phyloP scores from a whole-genome alignment of 2,329 filamentous ascomycete species.

The Trichoderma harzianum region DNA sequence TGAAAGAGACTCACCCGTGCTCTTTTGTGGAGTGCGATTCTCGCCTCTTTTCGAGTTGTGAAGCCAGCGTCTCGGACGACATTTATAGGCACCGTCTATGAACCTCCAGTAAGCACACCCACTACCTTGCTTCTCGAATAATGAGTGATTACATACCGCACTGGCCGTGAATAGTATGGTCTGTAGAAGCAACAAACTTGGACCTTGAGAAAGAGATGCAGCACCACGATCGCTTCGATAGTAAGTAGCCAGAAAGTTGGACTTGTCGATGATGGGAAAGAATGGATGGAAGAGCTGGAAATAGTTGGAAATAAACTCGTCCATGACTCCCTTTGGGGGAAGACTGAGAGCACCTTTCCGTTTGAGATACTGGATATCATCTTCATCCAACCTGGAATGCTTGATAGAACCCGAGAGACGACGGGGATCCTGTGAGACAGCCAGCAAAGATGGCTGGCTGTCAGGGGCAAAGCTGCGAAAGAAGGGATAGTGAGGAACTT shows the following conservation, averaged over 20 bases:
- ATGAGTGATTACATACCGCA: not conserved
- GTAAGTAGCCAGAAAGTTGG: constrained; percentile 18
- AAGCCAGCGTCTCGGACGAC: constrained; percentile 10
- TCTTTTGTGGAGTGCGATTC: constrained; percentile 18
- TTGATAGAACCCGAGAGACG: not conserved
- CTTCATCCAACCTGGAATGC: not conserved
- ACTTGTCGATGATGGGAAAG: constrained; percentile 23
- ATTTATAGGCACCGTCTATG: constrained; percentile 5
- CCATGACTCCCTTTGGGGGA: constrained; percentile 18
- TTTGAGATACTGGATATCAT: constrained; percentile 22
- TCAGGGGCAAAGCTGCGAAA: constrained; percentile 16
- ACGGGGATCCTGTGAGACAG: not conserved
- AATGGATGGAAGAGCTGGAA: constrained; percentile 24
- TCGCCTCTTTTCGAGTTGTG: constrained; percentile 17
- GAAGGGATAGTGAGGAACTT: constrained; percentile 20
- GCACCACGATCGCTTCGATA: not conserved
- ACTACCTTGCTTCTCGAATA: not conserved
- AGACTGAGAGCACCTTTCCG: constrained; percentile 21
- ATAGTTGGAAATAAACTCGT: constrained; percentile 21
- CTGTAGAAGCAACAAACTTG: constrained; percentile 10
- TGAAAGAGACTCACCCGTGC: constrained; percentile 6
- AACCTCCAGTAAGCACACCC: not conserved
- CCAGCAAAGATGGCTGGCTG: not conserved
- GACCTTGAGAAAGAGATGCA: not conserved
- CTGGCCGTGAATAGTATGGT: constrained; percentile 11